phyloP scores from a whole-genome alignment of 805 yeast genomes.

The Candida rishiriensis region DNA sequence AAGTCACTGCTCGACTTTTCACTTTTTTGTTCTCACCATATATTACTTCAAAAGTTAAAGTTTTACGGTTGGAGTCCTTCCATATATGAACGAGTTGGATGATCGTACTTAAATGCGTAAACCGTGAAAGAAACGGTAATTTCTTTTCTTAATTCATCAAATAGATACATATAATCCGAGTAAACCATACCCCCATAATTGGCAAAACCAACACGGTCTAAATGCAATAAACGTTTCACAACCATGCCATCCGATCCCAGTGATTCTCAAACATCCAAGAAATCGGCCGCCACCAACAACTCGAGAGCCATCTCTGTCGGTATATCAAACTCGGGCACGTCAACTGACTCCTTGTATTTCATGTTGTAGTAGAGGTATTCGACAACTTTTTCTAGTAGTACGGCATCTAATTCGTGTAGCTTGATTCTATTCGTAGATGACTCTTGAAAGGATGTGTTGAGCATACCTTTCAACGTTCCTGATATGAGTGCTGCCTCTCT shows the following conservation, averaged over 20 bases:
- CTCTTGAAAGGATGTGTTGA: conserved; percentile 54
- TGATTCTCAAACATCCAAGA: conserved; percentile 51
- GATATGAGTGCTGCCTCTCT: conserved; percentile 76
- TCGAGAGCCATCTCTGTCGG: conserved; percentile 95
- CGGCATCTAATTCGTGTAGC: conserved; percentile 63
- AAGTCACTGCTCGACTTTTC: too few relatives aligned
- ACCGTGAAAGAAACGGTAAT: too few relatives aligned
- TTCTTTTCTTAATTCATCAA: too few relatives aligned
- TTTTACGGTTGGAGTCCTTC: not conserved
- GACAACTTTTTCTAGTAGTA: conserved; percentile 69
- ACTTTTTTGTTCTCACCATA: too few relatives aligned
- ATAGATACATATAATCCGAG: too few relatives aligned
- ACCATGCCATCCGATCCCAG: not conserved
- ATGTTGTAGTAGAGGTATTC: conserved; percentile 78
- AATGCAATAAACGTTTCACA: too few relatives aligned
- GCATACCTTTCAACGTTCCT: conserved; percentile 57
- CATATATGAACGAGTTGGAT: not conserved
- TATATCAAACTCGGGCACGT: conserved; percentile 80
- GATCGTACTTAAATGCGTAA: too few relatives aligned
- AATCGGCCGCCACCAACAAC: conserved; percentile 89
- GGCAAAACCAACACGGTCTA: too few relatives aligned
- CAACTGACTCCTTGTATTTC: conserved; percentile 59
- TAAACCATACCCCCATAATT: too few relatives aligned
- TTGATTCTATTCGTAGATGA: conserved; percentile 50
- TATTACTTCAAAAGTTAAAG: not conserved